Percentiles rank a stretch among this genome's conserved stretches.
Conservation (phyloP, 805 yeast species). For the Priceomyces haplophilus region DNA sequence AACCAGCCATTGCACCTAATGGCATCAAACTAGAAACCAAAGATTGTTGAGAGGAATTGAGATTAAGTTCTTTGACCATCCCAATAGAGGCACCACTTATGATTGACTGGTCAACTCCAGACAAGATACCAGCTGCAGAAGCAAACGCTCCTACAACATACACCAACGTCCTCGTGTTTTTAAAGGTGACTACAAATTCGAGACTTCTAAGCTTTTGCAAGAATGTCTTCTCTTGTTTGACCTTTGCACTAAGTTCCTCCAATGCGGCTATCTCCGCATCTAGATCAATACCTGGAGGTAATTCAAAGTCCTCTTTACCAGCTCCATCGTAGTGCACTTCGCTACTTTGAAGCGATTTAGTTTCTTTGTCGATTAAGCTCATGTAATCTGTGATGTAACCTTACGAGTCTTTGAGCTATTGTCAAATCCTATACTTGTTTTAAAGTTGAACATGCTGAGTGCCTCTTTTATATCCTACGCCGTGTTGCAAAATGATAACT, state of each 20-base stretch:
- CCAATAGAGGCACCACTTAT: constrained; percentile 62
- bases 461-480: no score
- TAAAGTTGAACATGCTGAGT: no score
- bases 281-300: constrained; percentile 16
- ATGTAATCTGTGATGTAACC: not conserved
- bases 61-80: constrained; percentile 41
- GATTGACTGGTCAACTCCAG: constrained; percentile 67
- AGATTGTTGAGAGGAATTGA: constrained; percentile 45
- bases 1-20: constrained; percentile 66
- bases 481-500: no score
- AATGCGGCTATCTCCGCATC: constrained; percentile 33
- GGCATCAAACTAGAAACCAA: constrained; percentile 62
- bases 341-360: not conserved
- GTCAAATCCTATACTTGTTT: no score
- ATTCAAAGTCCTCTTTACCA: not conserved
- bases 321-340: constrained; percentile 1
- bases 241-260: constrained; percentile 29
- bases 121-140: constrained; percentile 60
- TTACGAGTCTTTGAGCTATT: no score
- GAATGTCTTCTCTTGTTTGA: constrained; percentile 27
- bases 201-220: constrained; percentile 35
- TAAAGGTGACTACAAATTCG: constrained; percentile 41
- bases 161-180: constrained; percentile 46
- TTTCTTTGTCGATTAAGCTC: not conserved
- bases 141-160: constrained; percentile 51